These are phyloP conservation scores for Aspergillus terreus DNA, from an alignment of 2,329 filamentous ascomycete species.

Conservation along the genomic window DNA sequence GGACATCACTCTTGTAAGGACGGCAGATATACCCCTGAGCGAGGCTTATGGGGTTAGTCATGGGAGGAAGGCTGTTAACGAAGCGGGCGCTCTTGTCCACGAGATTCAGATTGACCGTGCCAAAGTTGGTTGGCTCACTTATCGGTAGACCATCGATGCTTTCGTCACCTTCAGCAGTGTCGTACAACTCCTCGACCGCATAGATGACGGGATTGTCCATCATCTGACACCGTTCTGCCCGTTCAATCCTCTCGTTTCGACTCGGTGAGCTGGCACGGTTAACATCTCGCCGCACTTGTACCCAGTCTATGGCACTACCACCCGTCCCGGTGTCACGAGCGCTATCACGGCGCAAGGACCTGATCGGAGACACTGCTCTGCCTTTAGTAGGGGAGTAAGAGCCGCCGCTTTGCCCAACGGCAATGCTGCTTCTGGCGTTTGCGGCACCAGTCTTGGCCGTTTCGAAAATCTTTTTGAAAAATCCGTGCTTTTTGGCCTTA, in stretches of 20 bases:
- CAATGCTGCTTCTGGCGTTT: conserved; percentile 80
- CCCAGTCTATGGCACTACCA: conserved; percentile 69
- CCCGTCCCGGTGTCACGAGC: conserved; percentile 69
- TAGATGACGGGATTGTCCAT: conserved; percentile 85
- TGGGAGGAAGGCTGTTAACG: conserved; percentile 74
- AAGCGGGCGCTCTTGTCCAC: conserved; percentile 97
- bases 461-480: conserved; percentile 94
- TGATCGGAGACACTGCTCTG: conserved; percentile 43
- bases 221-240: conserved; percentile 88
- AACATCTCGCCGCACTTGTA: conserved; percentile 93
- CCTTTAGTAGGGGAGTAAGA: conserved; percentile 48
- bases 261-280: conserved; percentile 93
- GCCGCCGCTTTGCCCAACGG: conserved; percentile 53
- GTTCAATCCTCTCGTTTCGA: conserved; percentile 78
- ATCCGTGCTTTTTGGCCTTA: conserved; percentile 77
- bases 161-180: conserved; percentile 84
- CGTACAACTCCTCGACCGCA: conserved; percentile 83
- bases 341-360: conserved; percentile 42
- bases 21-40: conserved; percentile 91
- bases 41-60: conserved; percentile 74
- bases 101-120: conserved; percentile 71
- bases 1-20: conserved; percentile 90
- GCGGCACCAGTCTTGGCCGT: conserved; percentile 92
- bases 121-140: conserved; percentile 76
- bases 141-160: conserved; percentile 79